Conservation (phyloP, 2,329 filamentous ascomycete species). For the Calonectria naviculata region DNA sequence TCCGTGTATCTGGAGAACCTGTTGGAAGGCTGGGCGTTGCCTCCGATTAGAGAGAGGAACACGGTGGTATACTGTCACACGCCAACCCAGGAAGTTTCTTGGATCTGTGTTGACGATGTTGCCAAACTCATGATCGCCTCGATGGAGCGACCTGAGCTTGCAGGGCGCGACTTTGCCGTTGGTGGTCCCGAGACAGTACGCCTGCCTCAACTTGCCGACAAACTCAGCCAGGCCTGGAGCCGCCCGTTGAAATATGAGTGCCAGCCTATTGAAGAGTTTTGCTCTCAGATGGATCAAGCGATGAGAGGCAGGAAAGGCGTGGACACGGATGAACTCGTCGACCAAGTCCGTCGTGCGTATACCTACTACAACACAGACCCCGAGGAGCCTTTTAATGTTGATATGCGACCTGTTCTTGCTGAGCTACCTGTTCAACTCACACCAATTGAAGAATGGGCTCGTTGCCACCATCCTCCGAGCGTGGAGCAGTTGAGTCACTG, state of each 20-base stretch:
- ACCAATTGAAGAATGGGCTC: neutral
- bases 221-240: neutral
- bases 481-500: neutral
- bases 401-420: neutral
- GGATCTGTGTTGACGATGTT: neutral
- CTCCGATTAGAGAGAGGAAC: neutral
- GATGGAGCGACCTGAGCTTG: neutral
- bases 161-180: neutral
- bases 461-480: neutral
- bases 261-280: neutral
- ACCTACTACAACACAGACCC: neutral
- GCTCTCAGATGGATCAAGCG: neutral
- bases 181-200: neutral
- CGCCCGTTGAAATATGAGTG: neutral
- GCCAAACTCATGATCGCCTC: neutral
- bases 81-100: neutral
- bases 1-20: neutral
- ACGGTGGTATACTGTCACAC: neutral
- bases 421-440: neutral
- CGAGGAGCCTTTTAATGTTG: neutral
- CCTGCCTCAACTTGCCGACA: neutral
- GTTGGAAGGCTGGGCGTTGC: neutral
- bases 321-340: neutral
- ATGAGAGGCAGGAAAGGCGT: neutral
- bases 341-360: neutral